These are phyloP conservation scores for Austroboletus novae-zelandiae DNA, from an alignment of 1,284 basidiomycete species.

Conservation along the genomic window DNA sequence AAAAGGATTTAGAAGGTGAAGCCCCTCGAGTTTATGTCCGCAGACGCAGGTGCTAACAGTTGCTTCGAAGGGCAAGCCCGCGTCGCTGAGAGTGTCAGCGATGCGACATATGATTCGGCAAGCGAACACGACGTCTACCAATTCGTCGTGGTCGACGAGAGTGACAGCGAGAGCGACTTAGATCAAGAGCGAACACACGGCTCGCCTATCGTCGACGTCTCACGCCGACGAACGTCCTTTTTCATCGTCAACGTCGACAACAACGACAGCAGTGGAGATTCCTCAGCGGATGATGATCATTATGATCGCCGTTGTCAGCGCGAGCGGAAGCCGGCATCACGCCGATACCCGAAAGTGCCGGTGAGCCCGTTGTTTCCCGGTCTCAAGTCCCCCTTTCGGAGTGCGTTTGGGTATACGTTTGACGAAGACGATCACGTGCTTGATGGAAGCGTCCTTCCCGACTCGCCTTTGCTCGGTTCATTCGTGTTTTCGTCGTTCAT, in stretches of 20 bases:
- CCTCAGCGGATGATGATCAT: neutral
- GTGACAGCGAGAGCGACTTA: neutral
- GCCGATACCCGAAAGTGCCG: neutral
- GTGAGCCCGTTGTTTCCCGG: neutral
- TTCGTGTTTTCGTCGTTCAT: slow-evolving; percentile 18
- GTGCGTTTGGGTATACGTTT: neutral
- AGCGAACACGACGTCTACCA: slow-evolving; percentile 2
- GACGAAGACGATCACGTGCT: neutral
- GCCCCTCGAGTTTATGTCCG: too few species aligned
- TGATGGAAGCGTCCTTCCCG: neutral
- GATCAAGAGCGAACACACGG: neutral
- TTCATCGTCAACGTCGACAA: neutral
- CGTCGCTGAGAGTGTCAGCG: neutral
- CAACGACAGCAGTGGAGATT: neutral
- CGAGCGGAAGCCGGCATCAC: neutral
- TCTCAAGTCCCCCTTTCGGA: slow-evolving; percentile 8
- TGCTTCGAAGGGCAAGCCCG: neutral
- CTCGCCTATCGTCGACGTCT: neutral
- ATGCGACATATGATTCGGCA: neutral
- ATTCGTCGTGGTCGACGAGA: slow-evolving; percentile 3
- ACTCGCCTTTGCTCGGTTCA: slow-evolving; percentile 6
- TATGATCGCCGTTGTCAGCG: neutral
- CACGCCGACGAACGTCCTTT: neutral
- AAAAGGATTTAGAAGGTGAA: slow-evolving; percentile 2
- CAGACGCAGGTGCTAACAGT: neutral